Percentiles rank a stretch among this genome's conserved stretches.
These are phyloP conservation scores for Pachyrhizus erosus DNA, from an alignment of 306 rosid genomes.

Conservation along the genomic window DNA sequence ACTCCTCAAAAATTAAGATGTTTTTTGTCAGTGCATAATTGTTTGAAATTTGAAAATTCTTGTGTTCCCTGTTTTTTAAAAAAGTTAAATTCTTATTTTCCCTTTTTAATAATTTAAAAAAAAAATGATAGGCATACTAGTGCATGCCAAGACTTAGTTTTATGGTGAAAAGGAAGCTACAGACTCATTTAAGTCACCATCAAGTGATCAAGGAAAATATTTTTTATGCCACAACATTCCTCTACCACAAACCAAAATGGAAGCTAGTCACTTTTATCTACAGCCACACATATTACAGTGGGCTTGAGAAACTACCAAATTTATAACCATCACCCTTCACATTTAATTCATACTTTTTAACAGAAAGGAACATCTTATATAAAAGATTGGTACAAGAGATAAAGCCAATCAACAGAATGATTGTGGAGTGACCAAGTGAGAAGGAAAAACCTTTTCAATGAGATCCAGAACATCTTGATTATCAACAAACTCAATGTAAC, in stretches of 20 bases:
- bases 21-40: background rate
- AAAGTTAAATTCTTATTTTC: background rate
- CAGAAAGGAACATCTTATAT: constrained; percentile 31
- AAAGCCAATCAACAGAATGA: constrained; percentile 36
- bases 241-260: constrained; percentile 22
- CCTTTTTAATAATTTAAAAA: background rate
- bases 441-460: constrained; percentile 87
- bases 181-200: constrained; percentile 6
- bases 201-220: constrained; percentile 4
- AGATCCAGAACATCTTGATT: constrained; percentile 95
- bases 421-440: constrained; percentile 31
- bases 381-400: constrained; percentile 17
- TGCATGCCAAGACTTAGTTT: constrained; percentile 22
- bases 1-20: background rate
- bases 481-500: constrained; percentile 99
- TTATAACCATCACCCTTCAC: constrained; percentile 29
- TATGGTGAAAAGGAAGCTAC: constrained; percentile 19
- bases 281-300: background rate
- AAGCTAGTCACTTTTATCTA: constrained; percentile 17
- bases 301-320: constrained; percentile 23
- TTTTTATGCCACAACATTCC: constrained; percentile 24
- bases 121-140: background rate
- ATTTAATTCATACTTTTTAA: constrained; percentile 18
- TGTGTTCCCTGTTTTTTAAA: background rate
- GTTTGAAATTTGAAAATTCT: background rate